Base-by-base conservation (phyloP, 441 rosid genomes). In the Macaranga tanarius region DNA sequence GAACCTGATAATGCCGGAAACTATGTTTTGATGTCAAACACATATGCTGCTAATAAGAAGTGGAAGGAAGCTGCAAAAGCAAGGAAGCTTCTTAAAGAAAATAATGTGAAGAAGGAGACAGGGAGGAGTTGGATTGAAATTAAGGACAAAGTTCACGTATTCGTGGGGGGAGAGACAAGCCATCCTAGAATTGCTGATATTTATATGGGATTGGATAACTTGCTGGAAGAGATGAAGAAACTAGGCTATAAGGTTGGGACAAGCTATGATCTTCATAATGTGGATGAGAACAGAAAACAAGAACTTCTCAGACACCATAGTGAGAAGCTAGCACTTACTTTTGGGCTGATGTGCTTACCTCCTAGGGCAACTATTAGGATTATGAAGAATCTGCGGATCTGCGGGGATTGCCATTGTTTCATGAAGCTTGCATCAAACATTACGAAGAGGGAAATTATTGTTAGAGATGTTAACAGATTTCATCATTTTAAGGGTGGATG, bases 41-140 rank as follows among this genome's bases (percentile, higher is more conserved):
- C 80, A 42, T 91, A 90, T 78, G 95, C 95, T 0, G 87, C 86
- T 1, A 80, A 80, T 64, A 81, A 76, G 51, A 81, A 77, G 67
- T 90, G 97, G 97, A 88, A 84, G 52, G 89, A 84, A 52, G 96
- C 84, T 31, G 88, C 89, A 16, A 79, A 74, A 54, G 68, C 88
- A 42, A 84, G 95, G 76, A 90, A 83, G 83, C 23, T 84, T 55
- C 81, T 92, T 13, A 86, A 85, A 78, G 93, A 87, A 28, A 72
- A 71, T 15, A 80, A 82, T 34, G 83, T 78, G 58, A 89, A 80
- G 79, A 95, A 90, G 63, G 95, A 86, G 65, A 87, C 74, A 77
- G 89, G 98, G 28, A 79, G 76, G 82, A 92, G 98, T 69, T 95
- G 98, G 98, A 85, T 91, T 69, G 91, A 91, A 50, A 79, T 90